phyloP scores from a whole-genome alignment of 2,329 filamentous ascomycete genomes.

The Exophiala spinifera region DNA sequence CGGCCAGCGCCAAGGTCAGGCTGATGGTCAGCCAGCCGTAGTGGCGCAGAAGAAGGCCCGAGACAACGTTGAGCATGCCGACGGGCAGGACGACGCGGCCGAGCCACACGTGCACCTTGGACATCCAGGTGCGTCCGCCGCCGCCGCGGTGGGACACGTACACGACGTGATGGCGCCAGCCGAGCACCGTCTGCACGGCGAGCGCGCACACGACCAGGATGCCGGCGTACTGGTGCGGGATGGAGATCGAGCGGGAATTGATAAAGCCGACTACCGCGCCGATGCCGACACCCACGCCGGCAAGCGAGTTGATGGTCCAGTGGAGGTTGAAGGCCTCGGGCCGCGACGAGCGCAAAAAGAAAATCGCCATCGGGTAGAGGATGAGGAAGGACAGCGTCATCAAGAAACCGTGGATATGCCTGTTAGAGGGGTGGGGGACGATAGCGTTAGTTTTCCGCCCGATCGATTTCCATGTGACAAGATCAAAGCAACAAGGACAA shows the following conservation, averaged over 20 bases:
- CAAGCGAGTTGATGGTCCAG: slow-evolving; percentile 39
- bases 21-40: slow-evolving; percentile 28
- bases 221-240: slow-evolving; percentile 49
- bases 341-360: slow-evolving; percentile 39
- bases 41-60: slow-evolving; percentile 26
- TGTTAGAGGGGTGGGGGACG: background rate
- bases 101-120: slow-evolving; percentile 31
- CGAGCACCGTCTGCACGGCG: slow-evolving; percentile 38
- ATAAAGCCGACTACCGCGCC: slow-evolving; percentile 43
- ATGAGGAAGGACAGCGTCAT: slow-evolving; percentile 38
- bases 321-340: slow-evolving; percentile 40
- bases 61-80: slow-evolving; percentile 28
- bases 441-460: slow-evolving; percentile 7
- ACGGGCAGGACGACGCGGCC: slow-evolving; percentile 31
- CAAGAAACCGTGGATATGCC: slow-evolving; percentile 34
- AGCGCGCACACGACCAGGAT: slow-evolving; percentile 38
- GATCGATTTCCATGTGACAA: slow-evolving; percentile 21
- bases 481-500: background rate
- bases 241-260: slow-evolving; percentile 42
- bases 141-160: slow-evolving; percentile 24
- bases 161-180: slow-evolving; percentile 39
- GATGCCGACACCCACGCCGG: slow-evolving; percentile 37
- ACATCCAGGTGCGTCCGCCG: slow-evolving; percentile 24
- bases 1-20: slow-evolving; percentile 19
- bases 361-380: slow-evolving; percentile 36